Conservation (phyloP, 1,139 yeast genomes). For the Yamadazyma aaseri region DNA sequence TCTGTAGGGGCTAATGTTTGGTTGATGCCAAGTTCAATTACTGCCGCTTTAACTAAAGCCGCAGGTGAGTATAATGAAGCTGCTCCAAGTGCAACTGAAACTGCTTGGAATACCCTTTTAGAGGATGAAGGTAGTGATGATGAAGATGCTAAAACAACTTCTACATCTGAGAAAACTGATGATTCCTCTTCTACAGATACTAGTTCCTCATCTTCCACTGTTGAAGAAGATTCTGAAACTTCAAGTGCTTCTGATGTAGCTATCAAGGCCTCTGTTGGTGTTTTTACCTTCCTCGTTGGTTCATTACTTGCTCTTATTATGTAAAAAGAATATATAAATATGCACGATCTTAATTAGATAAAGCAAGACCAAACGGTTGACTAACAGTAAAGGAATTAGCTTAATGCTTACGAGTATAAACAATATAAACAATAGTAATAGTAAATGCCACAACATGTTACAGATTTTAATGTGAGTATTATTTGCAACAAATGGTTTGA, state of each 20-base stretch:
- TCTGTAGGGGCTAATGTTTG: conserved; percentile 48
- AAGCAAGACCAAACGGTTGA: too few relatives aligned
- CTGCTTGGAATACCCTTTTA: conserved; percentile 13
- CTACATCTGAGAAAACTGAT: conserved; percentile 5
- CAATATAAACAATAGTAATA: too few relatives aligned
- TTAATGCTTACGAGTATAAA: too few relatives aligned
- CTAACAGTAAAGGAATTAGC: too few relatives aligned
- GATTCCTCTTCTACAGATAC: conserved; percentile 15
- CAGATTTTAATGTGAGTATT: too few relatives aligned
- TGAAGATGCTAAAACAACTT: conserved; percentile 13
- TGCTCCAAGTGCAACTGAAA: conserved; percentile 13
- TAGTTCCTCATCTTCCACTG: conserved; percentile 9
- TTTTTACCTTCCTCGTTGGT: conserved; percentile 11
- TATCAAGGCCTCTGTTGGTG: conserved; percentile 8
- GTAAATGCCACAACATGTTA: too few relatives aligned
- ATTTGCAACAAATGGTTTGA: too few relatives aligned
- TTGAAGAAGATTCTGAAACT: conserved; percentile 20
- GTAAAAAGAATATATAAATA: conserved; percentile 1
- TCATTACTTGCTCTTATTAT: conserved; percentile 10
- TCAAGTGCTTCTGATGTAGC: conserved; percentile 22
- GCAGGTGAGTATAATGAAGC: conserved; percentile 15
- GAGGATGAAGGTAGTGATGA: conserved; percentile 8
- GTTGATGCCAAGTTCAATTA: conserved; percentile 45
- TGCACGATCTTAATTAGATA: too few relatives aligned
- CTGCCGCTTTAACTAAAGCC: conserved; percentile 21